These are phyloP conservation scores for Suhomyces sp. DNA, from an alignment of 805 yeast species.

Conservation along the genomic window DNA sequence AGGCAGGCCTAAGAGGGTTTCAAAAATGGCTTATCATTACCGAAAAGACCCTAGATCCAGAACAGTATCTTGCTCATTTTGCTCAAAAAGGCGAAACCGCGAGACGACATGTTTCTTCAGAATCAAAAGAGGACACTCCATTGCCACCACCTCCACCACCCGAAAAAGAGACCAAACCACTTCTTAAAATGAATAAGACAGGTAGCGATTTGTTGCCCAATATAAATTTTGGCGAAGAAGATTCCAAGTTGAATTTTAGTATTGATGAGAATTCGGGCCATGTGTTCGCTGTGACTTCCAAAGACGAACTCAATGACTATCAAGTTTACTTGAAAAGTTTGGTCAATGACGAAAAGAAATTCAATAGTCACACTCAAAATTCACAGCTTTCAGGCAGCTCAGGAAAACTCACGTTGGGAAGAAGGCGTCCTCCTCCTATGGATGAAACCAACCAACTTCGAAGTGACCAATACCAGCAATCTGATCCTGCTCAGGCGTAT, in stretches of 20 bases:
- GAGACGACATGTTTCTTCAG: constrained; percentile 4
- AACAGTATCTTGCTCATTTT: constrained; percentile 30
- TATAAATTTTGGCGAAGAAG: constrained; percentile 20
- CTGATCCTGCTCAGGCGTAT: not conserved
- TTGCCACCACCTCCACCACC: constrained; percentile 15
- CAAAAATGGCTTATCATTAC: constrained; percentile 77
- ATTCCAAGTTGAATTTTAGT: constrained; percentile 15
- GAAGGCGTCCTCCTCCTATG: constrained; percentile 1
- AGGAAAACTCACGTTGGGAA: not conserved
- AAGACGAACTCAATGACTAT: constrained; percentile 15
- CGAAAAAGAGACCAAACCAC: constrained; percentile 10
- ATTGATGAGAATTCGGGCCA: constrained; percentile 4
- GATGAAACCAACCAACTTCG: constrained; percentile 1
- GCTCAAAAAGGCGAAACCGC: constrained; percentile 2
- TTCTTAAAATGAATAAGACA: not conserved
- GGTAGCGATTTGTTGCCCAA: constrained; percentile 22
- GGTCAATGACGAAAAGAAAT: constrained; percentile 7
- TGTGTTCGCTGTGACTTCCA: constrained; percentile 1
- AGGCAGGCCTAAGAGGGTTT: constrained; percentile 75
- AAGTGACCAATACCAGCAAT: not conserved
- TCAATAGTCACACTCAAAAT: not conserved
- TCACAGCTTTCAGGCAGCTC: not conserved
- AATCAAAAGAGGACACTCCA: constrained; percentile 14
- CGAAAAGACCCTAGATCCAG: constrained; percentile 52
- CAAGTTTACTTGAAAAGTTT: constrained; percentile 19